phyloP scores from a whole-genome alignment of 2,329 filamentous ascomycete species.

The Xylariomycetidae sp. region DNA sequence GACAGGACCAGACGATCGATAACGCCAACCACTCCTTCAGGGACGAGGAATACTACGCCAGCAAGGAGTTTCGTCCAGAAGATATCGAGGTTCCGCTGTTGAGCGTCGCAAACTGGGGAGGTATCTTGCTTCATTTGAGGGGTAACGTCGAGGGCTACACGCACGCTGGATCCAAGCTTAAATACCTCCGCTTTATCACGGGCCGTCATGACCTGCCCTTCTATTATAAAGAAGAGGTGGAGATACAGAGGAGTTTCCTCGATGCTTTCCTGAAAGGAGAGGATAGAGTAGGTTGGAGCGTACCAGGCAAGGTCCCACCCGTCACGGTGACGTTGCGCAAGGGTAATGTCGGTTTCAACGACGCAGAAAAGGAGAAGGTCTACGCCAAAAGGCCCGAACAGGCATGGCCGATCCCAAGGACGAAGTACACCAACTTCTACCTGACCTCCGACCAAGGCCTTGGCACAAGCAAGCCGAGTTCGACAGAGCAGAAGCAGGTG shows the following conservation, averaged over 20 bases:
- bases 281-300: conserved; percentile 57
- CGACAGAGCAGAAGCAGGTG: conserved; percentile 33
- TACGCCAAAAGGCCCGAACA: conserved; percentile 53
- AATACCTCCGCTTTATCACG: conserved; percentile 66
- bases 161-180: conserved; percentile 60
- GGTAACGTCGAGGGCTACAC: conserved; percentile 64
- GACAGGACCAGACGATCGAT: conserved; percentile 42
- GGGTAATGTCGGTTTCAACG: conserved; percentile 63
- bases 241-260: conserved; percentile 62
- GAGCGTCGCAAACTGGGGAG: conserved; percentile 67
- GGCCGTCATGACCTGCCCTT: conserved; percentile 69
- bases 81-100: conserved; percentile 66
- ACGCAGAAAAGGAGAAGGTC: conserved; percentile 53
- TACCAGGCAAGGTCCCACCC: conserved; percentile 52
- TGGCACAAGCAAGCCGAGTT: conserved; percentile 24
- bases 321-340: conserved; percentile 60
- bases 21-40: conserved; percentile 50
- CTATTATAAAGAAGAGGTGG: conserved; percentile 65
- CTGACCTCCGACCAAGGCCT: conserved; percentile 46
- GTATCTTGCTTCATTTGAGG: conserved; percentile 63
- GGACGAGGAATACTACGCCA: conserved; percentile 60
- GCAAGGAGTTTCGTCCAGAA: conserved; percentile 58
- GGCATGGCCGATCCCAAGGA: conserved; percentile 65
- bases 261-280: conserved; percentile 68
- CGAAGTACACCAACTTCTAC: conserved; percentile 58